These are phyloP conservation scores for Prunus armeniaca DNA, from an alignment of 306 rosid species.

Conservation along the genomic window DNA sequence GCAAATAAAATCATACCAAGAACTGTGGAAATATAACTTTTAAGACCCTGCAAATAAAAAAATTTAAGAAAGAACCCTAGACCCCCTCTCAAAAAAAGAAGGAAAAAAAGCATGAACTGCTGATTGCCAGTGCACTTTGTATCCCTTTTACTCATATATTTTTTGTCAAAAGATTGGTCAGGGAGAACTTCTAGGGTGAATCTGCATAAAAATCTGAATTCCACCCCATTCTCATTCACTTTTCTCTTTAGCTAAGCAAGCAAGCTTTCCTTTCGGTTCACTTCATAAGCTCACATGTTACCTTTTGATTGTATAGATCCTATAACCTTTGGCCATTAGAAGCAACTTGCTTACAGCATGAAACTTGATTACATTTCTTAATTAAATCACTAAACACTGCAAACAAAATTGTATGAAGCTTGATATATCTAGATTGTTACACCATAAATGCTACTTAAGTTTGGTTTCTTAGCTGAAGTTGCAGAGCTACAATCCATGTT, in stretches of 20 bases:
- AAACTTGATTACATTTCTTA: too few relatives aligned
- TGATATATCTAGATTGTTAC: too few relatives aligned
- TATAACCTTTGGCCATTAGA: too few relatives aligned
- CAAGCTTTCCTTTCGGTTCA: conserved; percentile 9
- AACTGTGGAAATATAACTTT: neutral
- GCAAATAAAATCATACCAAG: conserved; percentile 2
- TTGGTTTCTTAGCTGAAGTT: too few relatives aligned
- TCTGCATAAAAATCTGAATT: neutral
- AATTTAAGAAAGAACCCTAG: neutral
- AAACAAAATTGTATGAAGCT: too few relatives aligned
- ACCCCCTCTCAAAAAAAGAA: neutral
- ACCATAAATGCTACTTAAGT: too few relatives aligned
- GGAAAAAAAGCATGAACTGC: neutral
- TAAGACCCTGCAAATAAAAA: neutral
- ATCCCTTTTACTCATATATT: neutral
- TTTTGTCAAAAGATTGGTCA: conserved; percentile 24
- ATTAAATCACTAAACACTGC: too few relatives aligned
- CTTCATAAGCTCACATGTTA: neutral
- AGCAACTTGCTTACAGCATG: too few relatives aligned
- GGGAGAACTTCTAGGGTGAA: conserved; percentile 1
- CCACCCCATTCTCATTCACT: conserved; percentile 4
- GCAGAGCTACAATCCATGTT: too few relatives aligned
- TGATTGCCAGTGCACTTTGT: neutral
- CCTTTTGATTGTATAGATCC: neutral
- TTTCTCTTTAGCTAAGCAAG: neutral